phyloP scores from a whole-genome alignment of 78 protist genomes.

The Ministeria vibrans region DNA sequence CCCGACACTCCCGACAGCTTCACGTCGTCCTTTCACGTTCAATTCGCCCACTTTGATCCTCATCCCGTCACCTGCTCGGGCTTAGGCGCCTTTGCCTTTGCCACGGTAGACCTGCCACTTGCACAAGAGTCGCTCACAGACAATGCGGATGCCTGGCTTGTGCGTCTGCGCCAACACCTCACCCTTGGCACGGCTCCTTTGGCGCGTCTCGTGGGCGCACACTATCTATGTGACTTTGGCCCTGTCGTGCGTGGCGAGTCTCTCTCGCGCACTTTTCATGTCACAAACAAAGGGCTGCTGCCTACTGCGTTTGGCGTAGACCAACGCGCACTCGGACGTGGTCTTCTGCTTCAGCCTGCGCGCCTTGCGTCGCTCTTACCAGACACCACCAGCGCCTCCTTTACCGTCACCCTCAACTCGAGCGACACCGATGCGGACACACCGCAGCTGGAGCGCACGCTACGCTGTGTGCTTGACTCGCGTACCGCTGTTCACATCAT shows the following conservation, averaged over 20 bases:
- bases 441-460: not conserved
- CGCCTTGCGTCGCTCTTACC: not conserved
- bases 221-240: not conserved
- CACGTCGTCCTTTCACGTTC: not conserved
- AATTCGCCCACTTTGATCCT: not conserved
- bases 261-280: not conserved
- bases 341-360: not conserved
- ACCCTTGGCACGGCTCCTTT: not conserved
- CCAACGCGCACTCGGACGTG: not conserved
- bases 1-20: not conserved
- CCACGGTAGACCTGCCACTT: not conserved
- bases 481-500: not conserved
- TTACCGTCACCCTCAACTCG: not conserved
- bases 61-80: not conserved
- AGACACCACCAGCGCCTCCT: not conserved
- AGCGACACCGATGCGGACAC: not conserved
- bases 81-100: not conserved
- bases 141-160: not conserved
- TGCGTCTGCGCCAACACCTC: not conserved
- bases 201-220: not conserved
- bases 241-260: not conserved
- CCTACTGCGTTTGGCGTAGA: not conserved
- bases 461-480: not conserved
- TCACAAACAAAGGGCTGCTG: not conserved
- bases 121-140: not conserved